These are phyloP conservation scores for Prunus kanzakura DNA, from an alignment of 306 rosid species.

Conservation along the genomic window DNA sequence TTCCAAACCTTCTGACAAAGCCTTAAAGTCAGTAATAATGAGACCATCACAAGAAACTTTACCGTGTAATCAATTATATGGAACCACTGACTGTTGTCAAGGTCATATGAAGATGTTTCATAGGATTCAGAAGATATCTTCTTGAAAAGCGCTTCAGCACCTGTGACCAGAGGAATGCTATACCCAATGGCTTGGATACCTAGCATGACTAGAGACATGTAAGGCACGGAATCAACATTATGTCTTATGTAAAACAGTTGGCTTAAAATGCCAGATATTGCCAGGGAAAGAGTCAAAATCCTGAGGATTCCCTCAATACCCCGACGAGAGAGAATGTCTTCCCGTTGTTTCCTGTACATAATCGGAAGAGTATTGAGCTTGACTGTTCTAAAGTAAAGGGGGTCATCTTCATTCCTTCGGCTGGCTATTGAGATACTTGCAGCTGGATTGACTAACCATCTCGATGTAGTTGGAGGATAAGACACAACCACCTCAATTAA, in stretches of 20 bases:
- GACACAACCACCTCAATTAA: slow-evolving; percentile 65
- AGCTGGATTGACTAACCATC: slow-evolving; percentile 73
- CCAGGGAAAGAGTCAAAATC: slow-evolving; percentile 77
- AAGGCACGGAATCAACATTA: slow-evolving; percentile 63
- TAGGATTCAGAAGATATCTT: slow-evolving; percentile 48
- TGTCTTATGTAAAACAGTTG: slow-evolving; percentile 62
- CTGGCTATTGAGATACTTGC: slow-evolving; percentile 66
- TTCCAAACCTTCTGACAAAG: slow-evolving; percentile 94
- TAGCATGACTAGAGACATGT: slow-evolving; percentile 66
- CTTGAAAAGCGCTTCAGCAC: slow-evolving; percentile 80
- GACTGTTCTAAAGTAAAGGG: slow-evolving; percentile 51
- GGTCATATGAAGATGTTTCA: slow-evolving; percentile 41
- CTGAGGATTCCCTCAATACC: slow-evolving; percentile 73
- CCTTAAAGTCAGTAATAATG: slow-evolving; percentile 70
- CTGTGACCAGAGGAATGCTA: slow-evolving; percentile 77
- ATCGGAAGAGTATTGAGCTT: slow-evolving; percentile 64
- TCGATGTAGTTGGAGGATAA: slow-evolving; percentile 80
- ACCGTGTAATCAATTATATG: slow-evolving; percentile 62
- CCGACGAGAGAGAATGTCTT: slow-evolving; percentile 71
- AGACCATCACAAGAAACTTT: slow-evolving; percentile 67
- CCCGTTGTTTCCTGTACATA: slow-evolving; percentile 69
- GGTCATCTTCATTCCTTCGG: slow-evolving; percentile 65
- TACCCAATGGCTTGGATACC: slow-evolving; percentile 86
- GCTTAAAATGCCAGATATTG: slow-evolving; percentile 64
- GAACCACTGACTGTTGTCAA: slow-evolving; percentile 56